Base-by-base conservation (phyloP, 805 yeast genomes). In the Kuraishia hungarica region DNA sequence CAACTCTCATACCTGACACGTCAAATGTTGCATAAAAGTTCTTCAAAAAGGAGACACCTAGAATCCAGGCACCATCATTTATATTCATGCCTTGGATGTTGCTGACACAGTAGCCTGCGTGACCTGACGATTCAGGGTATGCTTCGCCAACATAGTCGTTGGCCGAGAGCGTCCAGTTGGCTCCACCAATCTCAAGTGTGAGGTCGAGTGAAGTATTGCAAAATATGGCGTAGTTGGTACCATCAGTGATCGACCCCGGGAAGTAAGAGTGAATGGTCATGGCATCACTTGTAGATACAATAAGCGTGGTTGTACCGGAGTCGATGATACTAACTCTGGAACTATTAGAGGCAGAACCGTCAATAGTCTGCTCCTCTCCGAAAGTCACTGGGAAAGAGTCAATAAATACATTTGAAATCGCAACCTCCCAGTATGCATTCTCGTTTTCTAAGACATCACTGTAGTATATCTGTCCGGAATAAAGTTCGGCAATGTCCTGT, bases 231-330 rank as follows among this genome's bases (percentile, higher is more conserved):
- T 72, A 84, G 65, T 81, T 83, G 22, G 80, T 74, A n/a, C 83
- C 82, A 65, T 84, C 89, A 7, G 84, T 74, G 56, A 80, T 66
- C 7, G 82, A 71, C 43, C 71, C 65, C 17, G 64, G 59, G 53
- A 85, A 83, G 60, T 72, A 80, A 3, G 83, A 67, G 62, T 84
- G 89, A 17, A 84, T 55, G 22, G 58, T 69, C 48, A 73, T 56
- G 1, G 89, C 88, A 62, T 84, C 89, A 23, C 65, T 69, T 13
- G 76, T 66, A 5, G 87, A 82, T 49, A 83, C 66, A 2, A 81
- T 80, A 24, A 84, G 66, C 2, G 85, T 78, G 0, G 89, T 84
- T 2, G 89, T 83, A 22, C 89, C 90, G 6, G 86, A 80, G 64
- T 84, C 90, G 21, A 84, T 70, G 28, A 84, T 72, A 6, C 82